A percentile compares a stretch with the other conserved stretches of the same genome.
Evolutionary conservation across 2,329 filamentous ascomycete genomes (phyloP).

Genomic region (Claviceps monticola): DNA sequence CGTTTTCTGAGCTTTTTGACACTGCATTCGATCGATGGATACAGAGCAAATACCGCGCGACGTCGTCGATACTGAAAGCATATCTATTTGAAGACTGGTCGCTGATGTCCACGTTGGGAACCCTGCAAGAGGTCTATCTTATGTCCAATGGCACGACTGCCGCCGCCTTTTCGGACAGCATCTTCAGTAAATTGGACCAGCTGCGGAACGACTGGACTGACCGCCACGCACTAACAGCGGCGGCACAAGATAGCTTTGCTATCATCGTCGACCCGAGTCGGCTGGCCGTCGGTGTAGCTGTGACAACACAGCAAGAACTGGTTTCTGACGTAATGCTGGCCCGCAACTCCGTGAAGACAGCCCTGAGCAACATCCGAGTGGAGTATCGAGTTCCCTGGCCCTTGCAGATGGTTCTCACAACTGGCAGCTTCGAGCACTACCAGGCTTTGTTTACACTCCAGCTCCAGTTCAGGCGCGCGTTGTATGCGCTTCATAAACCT

Average conservation of each 20-base stretch:
- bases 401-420: conserved; percentile 58
- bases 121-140: conserved; percentile 61
- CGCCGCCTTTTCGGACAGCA: conserved; percentile 47
- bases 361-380: conserved; percentile 49
- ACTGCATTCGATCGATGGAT: conserved; percentile 64
- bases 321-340: conserved; percentile 32
- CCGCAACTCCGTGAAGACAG: conserved; percentile 40
- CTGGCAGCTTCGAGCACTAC: conserved; percentile 50
- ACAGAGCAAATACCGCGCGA: conserved; percentile 55
- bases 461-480: conserved; percentile 62
- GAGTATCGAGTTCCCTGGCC: conserved; percentile 56
- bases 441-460: conserved; percentile 62
- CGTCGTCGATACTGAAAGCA: conserved; percentile 50
- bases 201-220: conserved; percentile 57
- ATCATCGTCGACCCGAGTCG: conserved; percentile 43
- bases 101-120: conserved; percentile 49
- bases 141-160: conserved; percentile 59
- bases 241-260: conserved; percentile 60
- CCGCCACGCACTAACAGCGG: conserved; percentile 64
- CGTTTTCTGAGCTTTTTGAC: conserved; percentile 64
- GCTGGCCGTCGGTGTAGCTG: conserved; percentile 42
- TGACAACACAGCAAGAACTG: conserved; percentile 22
- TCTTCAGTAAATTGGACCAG: conserved; percentile 65
- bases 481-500: conserved; percentile 47
- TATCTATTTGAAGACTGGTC: conserved; percentile 57